Percentiles rank a stretch among this genome's conserved stretches.
These are phyloP conservation scores for Syzygium grande DNA, from an alignment of 345 rosid genomes.

Conservation along the genomic window DNA sequence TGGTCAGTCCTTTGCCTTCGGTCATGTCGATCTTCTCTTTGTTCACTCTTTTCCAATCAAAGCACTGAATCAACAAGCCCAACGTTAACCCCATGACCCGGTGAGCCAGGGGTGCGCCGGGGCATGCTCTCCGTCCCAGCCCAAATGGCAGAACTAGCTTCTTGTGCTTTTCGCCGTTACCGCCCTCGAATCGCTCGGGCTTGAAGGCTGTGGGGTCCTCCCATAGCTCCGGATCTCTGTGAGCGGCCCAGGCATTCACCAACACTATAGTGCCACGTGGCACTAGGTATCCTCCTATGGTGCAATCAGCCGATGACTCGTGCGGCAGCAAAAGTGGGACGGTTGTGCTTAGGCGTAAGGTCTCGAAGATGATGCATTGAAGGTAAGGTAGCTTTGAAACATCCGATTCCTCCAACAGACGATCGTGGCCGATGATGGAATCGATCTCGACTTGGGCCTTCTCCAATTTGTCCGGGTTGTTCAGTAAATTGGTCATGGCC, in stretches of 20 bases:
- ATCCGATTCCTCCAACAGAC: conserved; percentile 23
- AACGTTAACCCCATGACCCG: conserved; percentile 2
- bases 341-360: conserved; percentile 24
- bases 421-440: neutral
- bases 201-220: conserved; percentile 25
- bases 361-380: conserved; percentile 27
- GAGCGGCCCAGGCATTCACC: conserved; percentile 43
- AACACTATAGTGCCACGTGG: conserved; percentile 30
- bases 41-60: conserved; percentile 6
- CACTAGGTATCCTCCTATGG: conserved; percentile 18
- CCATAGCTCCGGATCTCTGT: conserved; percentile 33
- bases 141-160: conserved; percentile 8
- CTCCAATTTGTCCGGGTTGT: conserved; percentile 15
- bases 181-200: conserved; percentile 9
- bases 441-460: conserved; percentile 28
- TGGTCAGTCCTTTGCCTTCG: neutral
- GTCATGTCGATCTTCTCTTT: conserved; percentile 3
- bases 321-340: conserved; percentile 27
- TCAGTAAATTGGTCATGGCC: conserved; percentile 33
- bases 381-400: conserved; percentile 21
- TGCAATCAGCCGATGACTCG: conserved; percentile 22
- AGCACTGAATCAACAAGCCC: conserved; percentile 15
- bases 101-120: conserved; percentile 9
- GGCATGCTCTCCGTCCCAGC: conserved; percentile 3
- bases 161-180: neutral